These are phyloP conservation scores for Phytophthora pinifolia DNA, from an alignment of 352 stramenopile species.

Conservation along the genomic window DNA sequence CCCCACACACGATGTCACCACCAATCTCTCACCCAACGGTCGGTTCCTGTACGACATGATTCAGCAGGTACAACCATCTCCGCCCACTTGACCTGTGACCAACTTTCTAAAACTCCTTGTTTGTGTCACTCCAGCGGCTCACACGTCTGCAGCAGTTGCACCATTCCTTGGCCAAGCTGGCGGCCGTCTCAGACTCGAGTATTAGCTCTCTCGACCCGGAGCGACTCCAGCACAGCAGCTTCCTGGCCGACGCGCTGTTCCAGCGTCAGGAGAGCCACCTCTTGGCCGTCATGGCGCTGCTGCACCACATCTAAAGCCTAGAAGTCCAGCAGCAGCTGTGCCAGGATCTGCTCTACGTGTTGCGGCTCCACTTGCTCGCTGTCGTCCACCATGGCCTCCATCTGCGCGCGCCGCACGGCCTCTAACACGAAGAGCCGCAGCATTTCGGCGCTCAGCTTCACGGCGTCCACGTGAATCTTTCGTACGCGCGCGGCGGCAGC, in stretches of 20 bases:
- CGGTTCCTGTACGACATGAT: conserved; percentile 60
- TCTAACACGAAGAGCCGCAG: conserved; percentile 78
- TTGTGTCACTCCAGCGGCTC: conserved; percentile 38
- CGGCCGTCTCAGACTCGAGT: conserved; percentile 25
- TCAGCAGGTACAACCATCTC: conserved; percentile 45
- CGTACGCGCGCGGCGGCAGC: conserved; percentile 40
- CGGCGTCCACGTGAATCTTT: conserved; percentile 76
- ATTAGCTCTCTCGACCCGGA: conserved; percentile 30
- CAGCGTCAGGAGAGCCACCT: conserved; percentile 41
- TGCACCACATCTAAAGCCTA: conserved; percentile 31
- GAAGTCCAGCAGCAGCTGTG: conserved; percentile 81
- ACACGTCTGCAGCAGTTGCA: conserved; percentile 63
- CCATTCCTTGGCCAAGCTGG: conserved; percentile 56
- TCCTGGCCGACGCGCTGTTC: conserved; percentile 47
- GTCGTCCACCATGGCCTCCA: conserved; percentile 88
- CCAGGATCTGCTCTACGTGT: conserved; percentile 81
- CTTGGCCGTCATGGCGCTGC: conserved; percentile 23
- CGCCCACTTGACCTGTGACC: neutral
- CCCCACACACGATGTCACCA: neutral
- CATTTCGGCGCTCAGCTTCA: conserved; percentile 77
- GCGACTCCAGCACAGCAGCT: conserved; percentile 52
- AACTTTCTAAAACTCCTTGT: neutral
- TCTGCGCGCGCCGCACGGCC: conserved; percentile 74
- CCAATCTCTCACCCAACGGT: conserved; percentile 30
- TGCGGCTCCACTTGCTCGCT: conserved; percentile 68